Evolutionary conservation across 352 stramenopile genomes (phyloP).

Genomic region (Globisporangium rhizosaccharum): DNA sequence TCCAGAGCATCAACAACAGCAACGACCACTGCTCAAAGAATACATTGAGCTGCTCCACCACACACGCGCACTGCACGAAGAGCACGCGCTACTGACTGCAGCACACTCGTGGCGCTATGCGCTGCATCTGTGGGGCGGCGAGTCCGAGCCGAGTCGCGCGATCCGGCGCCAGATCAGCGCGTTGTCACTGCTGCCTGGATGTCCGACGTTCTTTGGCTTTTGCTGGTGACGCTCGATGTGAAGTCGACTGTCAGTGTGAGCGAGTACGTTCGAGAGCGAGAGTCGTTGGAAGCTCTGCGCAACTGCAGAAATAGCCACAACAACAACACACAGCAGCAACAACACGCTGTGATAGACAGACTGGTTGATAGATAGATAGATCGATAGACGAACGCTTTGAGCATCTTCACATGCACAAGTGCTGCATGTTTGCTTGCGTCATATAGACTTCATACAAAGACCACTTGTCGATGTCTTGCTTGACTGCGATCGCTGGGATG

Average conservation of each 20-base stretch:
- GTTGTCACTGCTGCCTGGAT: neutral
- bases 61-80: neutral
- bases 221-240: neutral
- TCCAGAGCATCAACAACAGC: neutral
- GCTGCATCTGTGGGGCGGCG: slow-evolving; percentile 8
- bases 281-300: too few relatives aligned
- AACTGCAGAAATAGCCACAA: too few relatives aligned
- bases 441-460: too few relatives aligned
- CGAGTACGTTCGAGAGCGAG: neutral
- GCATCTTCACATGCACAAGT: too few relatives aligned
- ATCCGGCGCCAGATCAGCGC: slow-evolving; percentile 13
- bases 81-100: neutral
- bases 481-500: too few relatives aligned
- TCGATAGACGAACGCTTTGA: too few relatives aligned
- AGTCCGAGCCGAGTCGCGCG: slow-evolving; percentile 4
- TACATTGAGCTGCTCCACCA: slow-evolving; percentile 5
- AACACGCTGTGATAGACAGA: too few relatives aligned
- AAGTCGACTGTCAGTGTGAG: neutral
- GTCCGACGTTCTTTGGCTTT: slow-evolving; percentile 3
- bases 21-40: neutral
- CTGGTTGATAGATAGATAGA: too few relatives aligned
- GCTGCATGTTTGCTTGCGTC: too few relatives aligned
- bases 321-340: too few relatives aligned
- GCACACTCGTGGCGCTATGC: neutral
- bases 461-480: too few relatives aligned